Evolutionary conservation across 1,139 yeast species (phyloP), one percentile per base, ranked within the genome.

Genomic region (Geotrichum histeridarum): DNA sequence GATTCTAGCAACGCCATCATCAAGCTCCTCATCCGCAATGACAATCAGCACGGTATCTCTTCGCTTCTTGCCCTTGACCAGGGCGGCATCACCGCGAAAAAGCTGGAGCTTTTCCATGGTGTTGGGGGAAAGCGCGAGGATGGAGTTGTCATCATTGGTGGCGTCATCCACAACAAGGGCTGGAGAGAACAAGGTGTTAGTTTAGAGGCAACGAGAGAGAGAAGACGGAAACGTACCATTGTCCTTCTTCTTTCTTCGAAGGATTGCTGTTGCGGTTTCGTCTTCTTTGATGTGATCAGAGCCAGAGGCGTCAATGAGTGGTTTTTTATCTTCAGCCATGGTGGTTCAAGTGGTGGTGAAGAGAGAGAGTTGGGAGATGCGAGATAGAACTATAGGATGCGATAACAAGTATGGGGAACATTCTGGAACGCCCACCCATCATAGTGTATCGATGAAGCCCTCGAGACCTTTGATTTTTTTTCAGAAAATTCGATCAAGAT

Each of bases 41-140:
- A 91, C 99, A 71, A 93, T 88, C 70, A 94, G 79, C n/a, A 93
- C 98, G 35, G 99, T 93, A 67, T 94, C 99, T 73, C 86, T 91
- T 76, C 99, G 84, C 82, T 89, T 93, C 78, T 94, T 94, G 66
- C 99, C 99, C 75, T 91, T 93, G 61, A 94, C 96, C 60, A 90
- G 78, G 31, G 93, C 98, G 33, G 98, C 93, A 70, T 94, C 99
- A 65, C 99, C 99, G 60, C 99, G 84, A 79, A 94, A 94, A 69
- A 94, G 79, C 73, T 93, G 96, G 59, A 94, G 79, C 65, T 85
- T 79, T 70, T 94, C 99, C 96, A 94, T 89, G 32, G 99, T 94
- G 71, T 85, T 85, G 36, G 96, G 86, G 39, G 95, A 86, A 84
- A 94, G 86, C 53, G 97, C 86, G 69, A 94, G 86, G 60, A 91